A percentile compares a stretch with the other conserved stretches of the same genome.
Conservation (phyloP, 305 asterid species). For the Solanum aculeatissimum region DNA sequence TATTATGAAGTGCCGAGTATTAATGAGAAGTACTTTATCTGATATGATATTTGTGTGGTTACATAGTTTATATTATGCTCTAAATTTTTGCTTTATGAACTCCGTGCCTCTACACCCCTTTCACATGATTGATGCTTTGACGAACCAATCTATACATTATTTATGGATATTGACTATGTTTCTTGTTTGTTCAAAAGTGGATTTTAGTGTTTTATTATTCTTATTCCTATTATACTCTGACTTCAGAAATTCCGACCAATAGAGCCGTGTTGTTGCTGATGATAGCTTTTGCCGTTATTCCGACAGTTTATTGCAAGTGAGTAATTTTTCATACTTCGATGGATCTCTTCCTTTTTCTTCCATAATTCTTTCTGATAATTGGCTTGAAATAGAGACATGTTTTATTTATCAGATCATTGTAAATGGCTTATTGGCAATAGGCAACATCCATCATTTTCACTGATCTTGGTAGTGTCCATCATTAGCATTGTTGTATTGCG, state of each 20-base stretch:
- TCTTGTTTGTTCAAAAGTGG: neutral
- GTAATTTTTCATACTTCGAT: constrained; percentile 12
- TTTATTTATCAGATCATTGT: neutral
- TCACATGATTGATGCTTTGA: neutral
- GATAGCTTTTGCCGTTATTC: constrained; percentile 68
- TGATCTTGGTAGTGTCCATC: neutral
- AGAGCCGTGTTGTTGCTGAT: constrained; percentile 38
- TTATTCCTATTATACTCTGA: neutral
- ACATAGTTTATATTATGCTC: neutral
- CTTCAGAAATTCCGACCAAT: constrained; percentile 45
- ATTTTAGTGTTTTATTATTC: neutral
- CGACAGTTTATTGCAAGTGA: constrained; percentile 76
- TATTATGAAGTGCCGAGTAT: neutral
- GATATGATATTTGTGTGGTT: neutral
- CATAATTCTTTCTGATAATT: neutral
- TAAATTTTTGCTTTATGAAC: neutral
- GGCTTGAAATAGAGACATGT: neutral
- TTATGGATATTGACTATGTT: neutral
- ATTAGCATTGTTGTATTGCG: neutral
- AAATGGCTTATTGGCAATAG: neutral
- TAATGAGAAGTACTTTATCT: neutral
- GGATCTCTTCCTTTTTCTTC: neutral
- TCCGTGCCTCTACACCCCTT: neutral
- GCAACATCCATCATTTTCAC: neutral
- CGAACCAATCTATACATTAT: neutral